A percentile compares a stretch with the other conserved stretches of the same genome.
These are phyloP conservation scores for Epichloe gansuensis DNA, from an alignment of 2,329 filamentous ascomycete species.

Conservation along the genomic window DNA sequence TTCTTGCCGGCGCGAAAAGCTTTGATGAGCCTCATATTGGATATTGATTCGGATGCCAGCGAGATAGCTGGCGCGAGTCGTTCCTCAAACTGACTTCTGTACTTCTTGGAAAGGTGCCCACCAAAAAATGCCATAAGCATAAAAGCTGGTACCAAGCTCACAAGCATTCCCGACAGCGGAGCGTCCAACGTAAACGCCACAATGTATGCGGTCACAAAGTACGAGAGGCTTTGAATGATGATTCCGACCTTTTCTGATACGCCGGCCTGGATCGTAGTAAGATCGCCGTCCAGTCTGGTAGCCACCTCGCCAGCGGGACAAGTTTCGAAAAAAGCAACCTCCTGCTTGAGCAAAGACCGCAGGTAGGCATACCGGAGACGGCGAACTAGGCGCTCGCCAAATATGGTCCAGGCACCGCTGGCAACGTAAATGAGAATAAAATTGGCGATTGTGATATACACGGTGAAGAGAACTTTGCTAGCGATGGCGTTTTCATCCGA, in stretches of 20 bases:
- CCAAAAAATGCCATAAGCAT: slow-evolving; percentile 40
- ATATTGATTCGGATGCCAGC: slow-evolving; percentile 42
- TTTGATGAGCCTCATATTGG: slow-evolving; percentile 24
- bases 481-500: slow-evolving; percentile 25
- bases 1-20: slow-evolving; percentile 39
- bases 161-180: slow-evolving; percentile 42
- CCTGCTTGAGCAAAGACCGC: slow-evolving; percentile 39
- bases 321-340: slow-evolving; percentile 43
- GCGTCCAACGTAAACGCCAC: slow-evolving; percentile 34
- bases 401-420: slow-evolving; percentile 44
- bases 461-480: slow-evolving; percentile 38
- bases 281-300: slow-evolving; percentile 43
- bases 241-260: slow-evolving; percentile 53
- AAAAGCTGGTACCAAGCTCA: slow-evolving; percentile 43
- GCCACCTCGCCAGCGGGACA: slow-evolving; percentile 43
- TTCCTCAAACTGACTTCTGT: slow-evolving; percentile 28
- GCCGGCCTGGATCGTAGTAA: slow-evolving; percentile 45
- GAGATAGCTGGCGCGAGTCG: slow-evolving; percentile 37
- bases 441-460: slow-evolving; percentile 46
- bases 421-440: slow-evolving; percentile 46
- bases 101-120: slow-evolving; percentile 35
- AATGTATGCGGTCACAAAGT: slow-evolving; percentile 42
- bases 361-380: slow-evolving; percentile 44
- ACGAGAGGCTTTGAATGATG: slow-evolving; percentile 30
- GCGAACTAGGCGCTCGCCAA: slow-evolving; percentile 43